Evolutionary conservation across 2,329 filamentous ascomycete genomes (phyloP), one percentile per base, ranked within the genome.

Genomic region (Xylaria hypoxylon): DNA sequence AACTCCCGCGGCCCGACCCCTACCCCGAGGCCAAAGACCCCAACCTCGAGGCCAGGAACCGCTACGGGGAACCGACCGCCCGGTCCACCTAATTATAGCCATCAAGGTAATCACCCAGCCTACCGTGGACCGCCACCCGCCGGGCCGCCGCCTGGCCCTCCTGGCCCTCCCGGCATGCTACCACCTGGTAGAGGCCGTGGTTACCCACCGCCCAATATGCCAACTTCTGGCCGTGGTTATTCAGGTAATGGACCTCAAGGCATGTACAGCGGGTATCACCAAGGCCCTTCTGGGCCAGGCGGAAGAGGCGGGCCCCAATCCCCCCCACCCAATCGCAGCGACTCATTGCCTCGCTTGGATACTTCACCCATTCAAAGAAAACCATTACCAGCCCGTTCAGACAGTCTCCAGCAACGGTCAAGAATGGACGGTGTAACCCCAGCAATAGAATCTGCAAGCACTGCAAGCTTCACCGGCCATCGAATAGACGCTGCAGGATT

Each of bases 401-500:
- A 77, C 44, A 79, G 77, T 52, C 74, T 72, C 74, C 74, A 68
- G 75, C 77, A 74, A 79, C 77, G 64, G 80, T 74, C 74, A 72
- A 77, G 59, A 80, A 80, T 67, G 80, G 83, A 70, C 68, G 83
- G 73, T 72, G 75, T 71, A 33, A 76, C 77, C 64, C 78, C 80
- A 19, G 62, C 72, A 26, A 78, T 80, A 6, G 72, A 77, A 31
- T 74, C 74, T n/a, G 79, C 79, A 11, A 83, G 78, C 53, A 77
- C 74, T 60, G 77, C 76, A 40, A 83, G 80, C 64, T 76, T 81
- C 57, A 79, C 76, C 5, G 77, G 77, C 24, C 77, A 81, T 64
- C 73, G 80, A n/a, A 78, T 84, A 59, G 81, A 84, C 58, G 81
- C 84, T 70, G 82, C 81, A 64, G 84, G 82, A 15, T 79, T 88